Evolutionary conservation across 345 rosid genomes (phyloP).

Genomic region (Populus simonii): DNA sequence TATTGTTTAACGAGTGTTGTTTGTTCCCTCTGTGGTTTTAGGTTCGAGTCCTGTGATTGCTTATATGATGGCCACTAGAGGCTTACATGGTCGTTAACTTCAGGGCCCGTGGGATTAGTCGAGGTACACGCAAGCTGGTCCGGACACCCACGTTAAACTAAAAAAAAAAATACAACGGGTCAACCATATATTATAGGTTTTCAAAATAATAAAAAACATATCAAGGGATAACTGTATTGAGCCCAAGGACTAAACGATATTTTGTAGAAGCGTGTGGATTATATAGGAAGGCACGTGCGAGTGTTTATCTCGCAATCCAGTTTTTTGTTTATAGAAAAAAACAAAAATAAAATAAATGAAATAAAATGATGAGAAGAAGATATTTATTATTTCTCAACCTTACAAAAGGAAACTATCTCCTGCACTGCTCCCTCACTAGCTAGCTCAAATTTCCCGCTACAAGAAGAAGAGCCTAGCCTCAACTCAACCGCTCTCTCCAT

Average conservation of each 20-base stretch:
- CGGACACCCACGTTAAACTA: too few relatives aligned
- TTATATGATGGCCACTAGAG: too few relatives aligned
- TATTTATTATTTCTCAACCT: constrained; percentile 25
- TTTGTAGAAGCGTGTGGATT: neutral
- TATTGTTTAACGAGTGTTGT: too few relatives aligned
- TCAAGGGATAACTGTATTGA: too few relatives aligned
- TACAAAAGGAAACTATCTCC: constrained; percentile 2
- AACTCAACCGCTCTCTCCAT: neutral
- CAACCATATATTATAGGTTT: too few relatives aligned
- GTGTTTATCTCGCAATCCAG: neutral
- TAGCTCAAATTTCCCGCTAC: constrained; percentile 35
- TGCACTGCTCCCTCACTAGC: neutral
- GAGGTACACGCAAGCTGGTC: too few relatives aligned
- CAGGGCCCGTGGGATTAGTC: too few relatives aligned
- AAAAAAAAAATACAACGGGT: too few relatives aligned
- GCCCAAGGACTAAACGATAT: neutral
- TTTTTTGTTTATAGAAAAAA: neutral
- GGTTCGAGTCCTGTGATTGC: too few relatives aligned
- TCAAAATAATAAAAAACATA: too few relatives aligned
- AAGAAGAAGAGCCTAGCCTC: neutral
- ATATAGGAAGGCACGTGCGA: constrained; percentile 19
- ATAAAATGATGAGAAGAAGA: constrained; percentile 19
- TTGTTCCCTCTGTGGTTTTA: too few relatives aligned
- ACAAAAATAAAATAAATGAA: neutral
- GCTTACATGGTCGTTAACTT: too few relatives aligned